Conservation (phyloP, 345 rosid genomes). For the Eucalyptus pauciflora region DNA sequence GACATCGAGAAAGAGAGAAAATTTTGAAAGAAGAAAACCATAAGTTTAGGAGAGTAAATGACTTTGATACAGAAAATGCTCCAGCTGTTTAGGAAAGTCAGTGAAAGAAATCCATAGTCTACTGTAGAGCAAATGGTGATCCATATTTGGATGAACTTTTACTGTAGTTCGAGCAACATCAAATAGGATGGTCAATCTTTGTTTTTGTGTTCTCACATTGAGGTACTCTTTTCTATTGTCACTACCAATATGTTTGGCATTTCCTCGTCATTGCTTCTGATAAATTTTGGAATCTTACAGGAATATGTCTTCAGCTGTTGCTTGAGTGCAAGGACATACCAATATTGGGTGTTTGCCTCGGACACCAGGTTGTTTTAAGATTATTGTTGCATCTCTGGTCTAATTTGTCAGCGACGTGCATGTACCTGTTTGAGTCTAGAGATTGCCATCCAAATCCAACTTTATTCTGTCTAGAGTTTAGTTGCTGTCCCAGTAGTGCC, state of each 20-base stretch:
- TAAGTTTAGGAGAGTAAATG: neutral
- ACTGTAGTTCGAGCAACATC: neutral
- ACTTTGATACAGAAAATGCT: neutral
- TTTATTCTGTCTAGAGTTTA: neutral
- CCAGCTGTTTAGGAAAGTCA: neutral
- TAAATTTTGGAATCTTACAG: constrained; percentile 26
- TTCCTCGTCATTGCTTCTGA: neutral
- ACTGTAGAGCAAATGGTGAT: neutral
- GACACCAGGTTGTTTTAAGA: constrained; percentile 67
- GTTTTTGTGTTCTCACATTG: neutral
- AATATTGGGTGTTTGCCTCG: constrained; percentile 88
- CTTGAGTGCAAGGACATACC: constrained; percentile 80
- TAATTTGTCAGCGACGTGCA: neutral
- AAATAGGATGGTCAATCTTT: neutral
- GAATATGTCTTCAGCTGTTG: constrained; percentile 80
- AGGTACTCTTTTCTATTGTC: neutral
- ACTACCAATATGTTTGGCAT: neutral
- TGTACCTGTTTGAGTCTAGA: neutral
- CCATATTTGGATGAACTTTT: neutral
- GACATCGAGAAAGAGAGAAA: neutral
- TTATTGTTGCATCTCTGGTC: neutral
- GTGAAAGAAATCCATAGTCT: neutral
- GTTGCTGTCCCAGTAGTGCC: neutral
- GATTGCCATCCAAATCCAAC: neutral
- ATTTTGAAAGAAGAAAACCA: neutral